Base-by-base conservation (phyloP, 139 green algal genomes). In the Coelastrella sp. region DNA sequence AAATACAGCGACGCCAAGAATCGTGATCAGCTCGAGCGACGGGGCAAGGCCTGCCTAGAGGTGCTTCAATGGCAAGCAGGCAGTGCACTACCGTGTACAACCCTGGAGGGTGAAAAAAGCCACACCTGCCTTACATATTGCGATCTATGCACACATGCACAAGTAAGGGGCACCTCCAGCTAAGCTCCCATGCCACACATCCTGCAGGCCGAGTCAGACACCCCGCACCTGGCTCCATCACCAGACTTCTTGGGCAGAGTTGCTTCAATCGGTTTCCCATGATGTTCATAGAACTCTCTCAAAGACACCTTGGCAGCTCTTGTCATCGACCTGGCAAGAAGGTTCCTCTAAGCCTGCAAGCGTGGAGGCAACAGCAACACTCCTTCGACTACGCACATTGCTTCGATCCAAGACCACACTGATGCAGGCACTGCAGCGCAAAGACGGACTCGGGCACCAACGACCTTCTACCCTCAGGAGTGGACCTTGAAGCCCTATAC, bases 261-360 rank as follows among this genome's bases (percentile, higher is more conserved):
- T 41, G 53, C 53, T 19, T 69, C 62, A 69, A 69, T 17, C 62
- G 67, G 67, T 15, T 76, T 50, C 19, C 73, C 73, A 76, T 76
- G 67, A 48, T 81, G 25, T 48, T 67, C 32, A 60, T 81, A 81
- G 50, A 81, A 81, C 30, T 81, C 73, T 37, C 62, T 67, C 19
- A 81, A 27, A n/a, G 41, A 62, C n/a, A 79, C 41, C 30, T 79
- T 79, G 40, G 45, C 62, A 69, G 30, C 30, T 69, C 62, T 69
- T 69, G 62, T 69, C 62, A 69, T 69, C 62, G 57, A 40, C 62
- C 21, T 69, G 15, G 62, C 53, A 21, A 57, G 53, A 64, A 21
- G 21, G 53, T 64, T 5, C 17, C 7, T 69, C 30, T 23, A 40
- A 30, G 27, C 62, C 62, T 69, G 62, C 62, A 69, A 30, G 17